Evolutionary conservation across 2,329 filamentous ascomycete genomes (phyloP), one percentile per base, ranked within the genome.

Genomic region (Chaetomiaceae sp.): DNA sequence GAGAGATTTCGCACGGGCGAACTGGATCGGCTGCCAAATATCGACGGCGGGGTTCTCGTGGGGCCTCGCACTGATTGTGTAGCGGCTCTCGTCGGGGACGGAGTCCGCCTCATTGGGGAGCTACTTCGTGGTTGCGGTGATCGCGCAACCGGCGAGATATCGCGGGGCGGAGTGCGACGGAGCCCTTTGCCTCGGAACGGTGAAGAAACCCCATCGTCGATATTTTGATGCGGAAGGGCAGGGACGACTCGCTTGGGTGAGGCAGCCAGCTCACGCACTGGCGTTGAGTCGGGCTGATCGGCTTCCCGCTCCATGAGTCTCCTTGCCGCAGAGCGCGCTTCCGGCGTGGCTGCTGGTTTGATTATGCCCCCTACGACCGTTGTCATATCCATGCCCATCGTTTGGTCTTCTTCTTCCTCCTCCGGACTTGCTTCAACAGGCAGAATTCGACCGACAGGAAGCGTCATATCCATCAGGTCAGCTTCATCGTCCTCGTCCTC

Each of bases 301-400:
- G 67, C 72, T 57, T 83, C 79, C 53, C 75, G 65, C 54, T 82
- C 77, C 76, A 82, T 79, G 11, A 78, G 60, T 38, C 71, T 70
- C 59, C 77, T 81, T 8, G 73, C 78, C 46, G 73, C 65, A 8
- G 65, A 61, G 32, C 72, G 71, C 29, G 67, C 64, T 39, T 67
- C 67, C 17, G 60, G 60, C 19, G 65, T 56, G 34, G 61, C 59
- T 18, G 63, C 59, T 53, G 66, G 52, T 63, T 68, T 62, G 60
- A 85, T 67, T 42, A 87, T 86, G 12, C 73, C 71, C 8, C 83
- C 82, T 38, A 85, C 68, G 7, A 78, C 78, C 37, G 71, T 72
- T 2, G 82, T 85, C 59, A 85, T 78, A 34, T 85, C 82, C 81
- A 86, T 85, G 1, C 73, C 79, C 61, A 76, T 71, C 1, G 77